phyloP scores from a whole-genome alignment of 495 filamentous ascomycete species.

The Lichina pygmaea region DNA sequence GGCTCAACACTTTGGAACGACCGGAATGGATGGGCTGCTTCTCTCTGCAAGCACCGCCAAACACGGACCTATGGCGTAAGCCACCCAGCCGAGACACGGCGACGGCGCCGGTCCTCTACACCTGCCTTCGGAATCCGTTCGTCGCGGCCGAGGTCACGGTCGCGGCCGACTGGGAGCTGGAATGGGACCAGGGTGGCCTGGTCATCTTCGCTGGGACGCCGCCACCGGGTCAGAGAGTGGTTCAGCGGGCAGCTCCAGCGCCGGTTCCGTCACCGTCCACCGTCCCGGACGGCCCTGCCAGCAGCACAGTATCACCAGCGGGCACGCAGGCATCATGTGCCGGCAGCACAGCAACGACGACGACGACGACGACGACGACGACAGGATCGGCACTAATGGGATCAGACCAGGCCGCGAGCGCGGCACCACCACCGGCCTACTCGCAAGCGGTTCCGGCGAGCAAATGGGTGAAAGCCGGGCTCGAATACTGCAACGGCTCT shows the following conservation, averaged over 20 bases:
- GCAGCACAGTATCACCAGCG: neutral
- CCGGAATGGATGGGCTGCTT: conserved; percentile 30
- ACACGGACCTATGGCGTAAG: conserved; percentile 53
- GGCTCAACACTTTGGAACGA: conserved; percentile 11
- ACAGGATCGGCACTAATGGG: neutral
- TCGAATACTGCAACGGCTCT: conserved; percentile 25
- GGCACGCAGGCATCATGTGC: neutral
- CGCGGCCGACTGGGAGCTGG: conserved; percentile 28
- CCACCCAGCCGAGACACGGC: conserved; percentile 26
- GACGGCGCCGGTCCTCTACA: conserved; percentile 30
- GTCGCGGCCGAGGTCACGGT: conserved; percentile 31
- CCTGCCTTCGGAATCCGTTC: conserved; percentile 23
- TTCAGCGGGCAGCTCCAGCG: neutral
- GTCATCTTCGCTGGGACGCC: conserved; percentile 16
- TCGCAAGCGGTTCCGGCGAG: conserved; percentile 6
- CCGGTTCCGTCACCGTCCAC: neutral
- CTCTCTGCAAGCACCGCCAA: conserved; percentile 25
- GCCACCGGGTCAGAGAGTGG: conserved; percentile 3
- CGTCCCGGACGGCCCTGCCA: neutral
- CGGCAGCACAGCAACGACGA: neutral
- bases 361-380: neutral
- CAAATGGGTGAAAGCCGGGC: conserved; percentile 33
- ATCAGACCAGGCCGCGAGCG: neutral
- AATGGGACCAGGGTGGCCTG: conserved; percentile 42
- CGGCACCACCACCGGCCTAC: neutral